These are phyloP conservation scores for Trapa incisa DNA, from an alignment of 345 rosid species.

Conservation along the genomic window DNA sequence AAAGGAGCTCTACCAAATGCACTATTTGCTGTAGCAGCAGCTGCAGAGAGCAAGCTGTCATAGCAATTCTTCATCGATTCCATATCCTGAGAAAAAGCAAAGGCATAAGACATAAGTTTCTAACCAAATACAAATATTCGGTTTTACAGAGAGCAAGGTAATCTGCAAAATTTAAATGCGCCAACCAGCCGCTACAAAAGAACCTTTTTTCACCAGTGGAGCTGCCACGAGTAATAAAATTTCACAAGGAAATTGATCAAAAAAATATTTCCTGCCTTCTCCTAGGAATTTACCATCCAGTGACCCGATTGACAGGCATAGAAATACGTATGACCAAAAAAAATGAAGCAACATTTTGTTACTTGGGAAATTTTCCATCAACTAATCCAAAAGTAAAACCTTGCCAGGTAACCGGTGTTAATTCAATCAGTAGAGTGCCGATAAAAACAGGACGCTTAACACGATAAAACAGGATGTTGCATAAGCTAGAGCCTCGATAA, in stretches of 20 bases:
- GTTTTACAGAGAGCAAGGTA: not conserved
- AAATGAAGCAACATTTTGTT: too few species aligned
- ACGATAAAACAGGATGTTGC: not conserved
- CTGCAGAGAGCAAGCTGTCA: slow-evolving; percentile 92
- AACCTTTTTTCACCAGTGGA: not conserved
- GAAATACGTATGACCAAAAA: too few species aligned
- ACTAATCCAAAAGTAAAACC: not conserved
- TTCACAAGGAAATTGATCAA: not conserved
- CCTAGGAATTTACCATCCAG: not conserved
- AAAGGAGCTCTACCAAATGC: slow-evolving; percentile 51
- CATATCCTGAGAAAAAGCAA: slow-evolving; percentile 49
- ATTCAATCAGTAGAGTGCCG: too few species aligned
- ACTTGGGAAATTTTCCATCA: not conserved
- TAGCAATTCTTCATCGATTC: slow-evolving; percentile 80
- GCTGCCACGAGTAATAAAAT: not conserved
- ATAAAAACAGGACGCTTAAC: not conserved
- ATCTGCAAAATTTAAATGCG: not conserved
- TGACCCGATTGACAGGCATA: not conserved
- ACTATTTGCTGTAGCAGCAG: slow-evolving; percentile 86
- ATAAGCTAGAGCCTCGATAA: not conserved
- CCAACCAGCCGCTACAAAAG: too few species aligned
- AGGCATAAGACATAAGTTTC: not conserved
- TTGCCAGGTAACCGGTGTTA: too few species aligned
- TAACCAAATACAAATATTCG: not conserved
- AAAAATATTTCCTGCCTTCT: not conserved